These are phyloP conservation scores for Fistulifera pelliculosa DNA, from an alignment of 108 stramenopile genomes.

Conservation along the genomic window DNA sequence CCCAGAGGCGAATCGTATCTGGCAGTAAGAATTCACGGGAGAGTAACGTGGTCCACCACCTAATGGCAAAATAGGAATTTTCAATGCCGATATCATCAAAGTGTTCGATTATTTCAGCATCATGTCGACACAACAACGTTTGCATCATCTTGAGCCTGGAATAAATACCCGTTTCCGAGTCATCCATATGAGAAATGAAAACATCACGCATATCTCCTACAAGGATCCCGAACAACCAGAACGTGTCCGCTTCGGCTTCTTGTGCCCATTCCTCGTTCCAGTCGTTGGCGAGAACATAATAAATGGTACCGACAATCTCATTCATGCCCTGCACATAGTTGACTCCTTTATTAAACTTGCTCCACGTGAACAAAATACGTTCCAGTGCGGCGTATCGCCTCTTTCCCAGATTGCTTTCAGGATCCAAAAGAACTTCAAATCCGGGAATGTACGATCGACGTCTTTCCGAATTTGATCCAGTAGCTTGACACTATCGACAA, in stretches of 20 bases:
- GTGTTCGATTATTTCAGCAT: conserved; percentile 82
- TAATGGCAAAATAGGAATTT: conserved; percentile 78
- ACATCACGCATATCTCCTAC: conserved; percentile 86
- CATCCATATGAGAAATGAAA: conserved; percentile 80
- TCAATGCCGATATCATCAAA: conserved; percentile 78
- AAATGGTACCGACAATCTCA: conserved; percentile 89
- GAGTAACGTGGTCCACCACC: conserved; percentile 96
- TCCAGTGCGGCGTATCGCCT: conserved; percentile 81
- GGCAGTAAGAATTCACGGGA: conserved; percentile 90
- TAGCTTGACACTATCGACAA: conserved; percentile 10
- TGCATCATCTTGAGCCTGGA: conserved; percentile 80
- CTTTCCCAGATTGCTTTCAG: conserved; percentile 49
- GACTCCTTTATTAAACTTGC: conserved; percentile 88
- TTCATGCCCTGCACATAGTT: conserved; percentile 98
- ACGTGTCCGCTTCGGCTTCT: conserved; percentile 88
- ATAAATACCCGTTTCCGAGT: conserved; percentile 78
- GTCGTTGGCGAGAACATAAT: conserved; percentile 88
- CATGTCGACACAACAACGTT: conserved; percentile 60
- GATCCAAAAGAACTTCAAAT: conserved; percentile 77
- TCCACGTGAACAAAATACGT: conserved; percentile 90
- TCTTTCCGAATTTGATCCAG: conserved; percentile 86
- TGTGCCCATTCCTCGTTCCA: conserved; percentile 54
- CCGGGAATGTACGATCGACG: conserved; percentile 82
- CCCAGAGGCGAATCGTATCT: conserved; percentile 97
- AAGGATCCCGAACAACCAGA: conserved; percentile 84